phyloP scores from a whole-genome alignment of 2,329 filamentous ascomycete genomes.

The Neofusicoccum sp. region DNA sequence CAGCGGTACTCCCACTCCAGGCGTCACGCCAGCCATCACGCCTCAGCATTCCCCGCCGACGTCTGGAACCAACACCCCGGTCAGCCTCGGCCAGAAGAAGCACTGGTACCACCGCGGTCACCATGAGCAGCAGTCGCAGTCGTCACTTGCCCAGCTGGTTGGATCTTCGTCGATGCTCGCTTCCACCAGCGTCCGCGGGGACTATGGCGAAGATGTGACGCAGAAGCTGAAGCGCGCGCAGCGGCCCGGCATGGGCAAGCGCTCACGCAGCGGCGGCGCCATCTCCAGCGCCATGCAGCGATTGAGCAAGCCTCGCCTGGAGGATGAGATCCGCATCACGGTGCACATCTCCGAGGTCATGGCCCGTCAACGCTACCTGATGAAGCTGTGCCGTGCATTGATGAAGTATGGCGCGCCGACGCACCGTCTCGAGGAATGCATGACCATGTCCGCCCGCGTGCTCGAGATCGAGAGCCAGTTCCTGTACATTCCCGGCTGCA shows the following conservation, averaged over 20 bases:
- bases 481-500: conserved; percentile 84
- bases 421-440: conserved; percentile 86
- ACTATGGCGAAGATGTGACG: conserved; percentile 43
- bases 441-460: conserved; percentile 85
- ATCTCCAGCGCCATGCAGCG: conserved; percentile 34
- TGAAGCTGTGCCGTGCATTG: conserved; percentile 78
- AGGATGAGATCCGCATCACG: conserved; percentile 58
- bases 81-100: conserved; percentile 22
- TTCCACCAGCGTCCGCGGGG: conserved; percentile 37
- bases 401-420: conserved; percentile 92
- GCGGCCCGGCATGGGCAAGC: conserved; percentile 37
- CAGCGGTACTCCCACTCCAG: conserved; percentile 5
- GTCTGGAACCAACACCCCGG: conserved; percentile 44
- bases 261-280: conserved; percentile 36
- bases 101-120: conserved; percentile 19
- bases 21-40: conserved; percentile 29
- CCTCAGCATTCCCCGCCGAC: conserved; percentile 41
- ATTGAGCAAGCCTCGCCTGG: conserved; percentile 37
- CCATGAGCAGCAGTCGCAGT: conserved; percentile 36
- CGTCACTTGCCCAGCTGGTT: conserved; percentile 44
- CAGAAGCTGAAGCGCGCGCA: conserved; percentile 38
- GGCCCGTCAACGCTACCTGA: conserved; percentile 75
- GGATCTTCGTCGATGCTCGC: conserved; percentile 46
- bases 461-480: conserved; percentile 88
- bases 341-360: conserved; percentile 67